Base-by-base conservation (phyloP, 148 eudicot species). In the Beta vulgaris region DNA sequence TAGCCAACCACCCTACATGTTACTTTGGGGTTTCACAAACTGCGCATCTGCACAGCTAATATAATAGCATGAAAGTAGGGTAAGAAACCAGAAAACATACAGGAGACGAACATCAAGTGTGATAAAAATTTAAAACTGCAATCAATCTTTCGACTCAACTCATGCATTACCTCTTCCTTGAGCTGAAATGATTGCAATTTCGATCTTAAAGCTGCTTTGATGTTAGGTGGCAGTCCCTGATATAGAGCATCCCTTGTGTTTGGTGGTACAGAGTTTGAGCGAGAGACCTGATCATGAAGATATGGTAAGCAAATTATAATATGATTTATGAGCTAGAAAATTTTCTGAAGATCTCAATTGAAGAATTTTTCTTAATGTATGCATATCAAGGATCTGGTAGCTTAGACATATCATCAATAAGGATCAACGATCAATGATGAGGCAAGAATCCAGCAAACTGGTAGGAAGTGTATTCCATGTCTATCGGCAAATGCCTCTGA, bases 171-270 rank as follows among this genome's bases (percentile, higher is more conserved):
- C 98, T 95, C 96, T 80, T 90, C 96, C 67, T 86, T 88, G 3
- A 82, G 79, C 55, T 90, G 88, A 86, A 88, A 90, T 35, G 90
- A 81, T 57, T 79, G 96, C 69, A 92, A 72, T 82, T 84, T 95
- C 51, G 91, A 76, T 73, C 98, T 88, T 68, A 95, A 84, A 71
- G 97, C 90, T 23, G 86, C 78, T 85, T 95, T 95, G 54, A 95
- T 76, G 69, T 74, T 76, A 29, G 98, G 98, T 58, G 98, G 98
- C 48, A 95, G 76, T 80, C 98, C 98, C 76, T 95, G 98, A 79
- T 95, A 95, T 76, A 95, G 75, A 75, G 96, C 80, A 81, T 95
- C 97, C 84, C 96, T 88, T 32, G 93, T 90, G 80, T 85, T 95
- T 67, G 91, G 92, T 23, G 98, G 98, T 32, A 95, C 90, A 7